phyloP scores from a whole-genome alignment of 345 rosid genomes.

The Citrus inodora region DNA sequence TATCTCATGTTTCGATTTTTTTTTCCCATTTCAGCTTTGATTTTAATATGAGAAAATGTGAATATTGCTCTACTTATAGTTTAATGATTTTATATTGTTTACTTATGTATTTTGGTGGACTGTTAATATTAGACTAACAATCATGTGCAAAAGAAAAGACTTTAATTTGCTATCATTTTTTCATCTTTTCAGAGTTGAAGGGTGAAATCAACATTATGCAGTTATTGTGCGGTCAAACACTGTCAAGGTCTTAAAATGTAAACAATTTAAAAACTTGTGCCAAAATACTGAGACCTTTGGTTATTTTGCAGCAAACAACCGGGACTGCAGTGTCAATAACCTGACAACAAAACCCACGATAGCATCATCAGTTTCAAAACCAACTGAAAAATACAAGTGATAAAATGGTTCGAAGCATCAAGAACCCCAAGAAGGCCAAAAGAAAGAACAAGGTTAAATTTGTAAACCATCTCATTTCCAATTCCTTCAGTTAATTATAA shows the following conservation, averaged over 20 bases:
- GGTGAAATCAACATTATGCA: background rate
- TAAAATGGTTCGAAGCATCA: conserved; percentile 65
- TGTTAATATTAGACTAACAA: background rate
- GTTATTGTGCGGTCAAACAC: background rate
- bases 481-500: background rate
- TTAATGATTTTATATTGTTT: too few relatives aligned
- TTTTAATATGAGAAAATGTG: background rate
- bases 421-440: conserved; percentile 75
- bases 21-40: too few relatives aligned
- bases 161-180: background rate
- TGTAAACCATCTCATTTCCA: background rate
- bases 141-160: background rate
- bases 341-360: background rate
- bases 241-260: background rate
- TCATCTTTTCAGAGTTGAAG: background rate
- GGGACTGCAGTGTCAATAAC: background rate
- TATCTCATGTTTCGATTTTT: background rate
- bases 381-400: background rate
- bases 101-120: background rate
- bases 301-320: background rate
- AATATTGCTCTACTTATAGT: background rate
- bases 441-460: conserved; percentile 68
- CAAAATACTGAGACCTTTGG: background rate
- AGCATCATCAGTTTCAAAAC: background rate
- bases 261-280: background rate